Percentiles rank a stretch among this genome's conserved stretches.
These are phyloP conservation scores for Termitomyces bulborhizus DNA, from an alignment of 768 basidiomycete species.

Conservation along the genomic window DNA sequence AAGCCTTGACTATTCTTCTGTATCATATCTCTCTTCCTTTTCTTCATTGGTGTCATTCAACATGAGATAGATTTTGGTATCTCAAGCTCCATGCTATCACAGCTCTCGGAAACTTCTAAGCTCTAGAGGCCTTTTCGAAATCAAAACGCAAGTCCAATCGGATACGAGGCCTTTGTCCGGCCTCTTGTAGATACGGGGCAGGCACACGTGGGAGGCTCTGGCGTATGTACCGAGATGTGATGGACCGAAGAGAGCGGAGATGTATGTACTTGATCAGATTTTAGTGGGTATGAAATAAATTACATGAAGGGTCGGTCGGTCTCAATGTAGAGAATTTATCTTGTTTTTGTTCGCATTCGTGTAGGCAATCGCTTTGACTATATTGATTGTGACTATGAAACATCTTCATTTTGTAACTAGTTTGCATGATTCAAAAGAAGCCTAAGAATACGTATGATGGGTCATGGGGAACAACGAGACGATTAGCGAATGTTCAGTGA, in stretches of 20 bases:
- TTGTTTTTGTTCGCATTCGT: too few relatives aligned
- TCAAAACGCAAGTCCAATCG: slow-evolving; percentile 90
- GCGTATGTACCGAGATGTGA: slow-evolving; percentile 83
- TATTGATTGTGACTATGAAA: too few relatives aligned
- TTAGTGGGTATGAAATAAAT: slow-evolving; percentile 57
- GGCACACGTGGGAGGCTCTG: slow-evolving; percentile 70
- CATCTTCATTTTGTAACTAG: too few relatives aligned
- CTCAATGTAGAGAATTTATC: too few relatives aligned
- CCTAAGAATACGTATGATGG: too few relatives aligned
- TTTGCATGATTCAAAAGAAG: too few relatives aligned
- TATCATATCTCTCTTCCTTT: slow-evolving; percentile 9
- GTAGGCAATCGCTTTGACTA: too few relatives aligned
- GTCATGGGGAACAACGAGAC: too few relatives aligned
- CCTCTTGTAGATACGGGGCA: slow-evolving; percentile 71
- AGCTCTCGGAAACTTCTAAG: slow-evolving; percentile 77
- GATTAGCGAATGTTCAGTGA: too few relatives aligned
- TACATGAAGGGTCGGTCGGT: too few relatives aligned
- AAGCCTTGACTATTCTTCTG: too few relatives aligned
- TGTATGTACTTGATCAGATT: slow-evolving; percentile 75
- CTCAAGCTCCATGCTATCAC: slow-evolving; percentile 82
- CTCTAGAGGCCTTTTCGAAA: slow-evolving; percentile 78
- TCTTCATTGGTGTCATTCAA: not conserved
- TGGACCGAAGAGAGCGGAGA: slow-evolving; percentile 69
- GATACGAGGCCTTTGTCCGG: slow-evolving; percentile 87
- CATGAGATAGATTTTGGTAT: slow-evolving; percentile 82